Conservation (phyloP, 345 rosid genomes). For the Mercurialis annua region DNA sequence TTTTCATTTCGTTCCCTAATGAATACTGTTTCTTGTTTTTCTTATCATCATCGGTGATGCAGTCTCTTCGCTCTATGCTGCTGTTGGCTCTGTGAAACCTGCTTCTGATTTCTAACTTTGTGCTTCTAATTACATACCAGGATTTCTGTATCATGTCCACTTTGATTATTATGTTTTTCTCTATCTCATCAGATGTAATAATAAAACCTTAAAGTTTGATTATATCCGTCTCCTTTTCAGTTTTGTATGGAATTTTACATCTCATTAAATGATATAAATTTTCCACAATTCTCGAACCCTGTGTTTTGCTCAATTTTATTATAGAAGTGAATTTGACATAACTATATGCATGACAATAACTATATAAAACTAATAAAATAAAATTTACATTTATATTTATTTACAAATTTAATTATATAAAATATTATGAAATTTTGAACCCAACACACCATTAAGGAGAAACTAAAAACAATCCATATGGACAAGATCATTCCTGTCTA, state of each 20-base stretch:
- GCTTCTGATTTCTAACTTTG: conserved; percentile 26
- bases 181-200: background rate
- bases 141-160: background rate
- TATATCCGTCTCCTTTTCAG: background rate
- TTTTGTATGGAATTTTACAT: background rate
- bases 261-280: background rate
- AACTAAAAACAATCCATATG: no score
- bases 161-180: conserved; percentile 7
- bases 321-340: no score
- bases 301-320: no score
- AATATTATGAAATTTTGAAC: no score
- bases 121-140: background rate
- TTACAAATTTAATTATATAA: no score
- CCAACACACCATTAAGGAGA: no score
- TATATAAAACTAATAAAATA: no score
- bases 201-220: background rate
- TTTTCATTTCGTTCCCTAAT: background rate
- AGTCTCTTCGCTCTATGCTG: conserved; percentile 66
- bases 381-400: no score
- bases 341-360: no score
- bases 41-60: conserved; percentile 23
- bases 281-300: background rate
- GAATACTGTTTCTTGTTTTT: background rate
- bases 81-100: conserved; percentile 63
- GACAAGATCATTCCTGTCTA: no score